These are phyloP conservation scores for Penicillium cinerascens DNA, from an alignment of 495 filamentous ascomycete species.

Conservation along the genomic window DNA sequence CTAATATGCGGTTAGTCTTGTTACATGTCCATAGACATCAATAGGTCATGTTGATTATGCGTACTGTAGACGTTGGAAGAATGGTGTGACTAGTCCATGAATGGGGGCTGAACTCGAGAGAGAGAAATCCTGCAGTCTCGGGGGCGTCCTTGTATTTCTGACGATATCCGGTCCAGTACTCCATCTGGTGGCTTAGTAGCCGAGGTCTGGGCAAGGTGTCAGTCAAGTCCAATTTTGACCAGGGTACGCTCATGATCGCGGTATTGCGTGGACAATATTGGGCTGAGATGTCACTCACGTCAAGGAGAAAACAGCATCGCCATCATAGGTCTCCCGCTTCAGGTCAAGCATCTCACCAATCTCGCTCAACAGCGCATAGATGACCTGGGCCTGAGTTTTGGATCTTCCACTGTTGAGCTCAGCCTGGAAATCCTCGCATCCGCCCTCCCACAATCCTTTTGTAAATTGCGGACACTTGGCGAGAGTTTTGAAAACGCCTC, in stretches of 20 bases:
- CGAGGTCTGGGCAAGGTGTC: slow-evolving; percentile 13
- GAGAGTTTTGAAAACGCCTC: slow-evolving; percentile 29
- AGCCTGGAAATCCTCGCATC: background rate
- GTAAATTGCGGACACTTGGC: slow-evolving; percentile 22
- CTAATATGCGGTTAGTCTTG: slow-evolving; percentile 5
- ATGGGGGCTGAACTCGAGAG: slow-evolving; percentile 18
- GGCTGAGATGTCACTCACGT: slow-evolving; percentile 16
- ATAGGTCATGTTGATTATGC: background rate
- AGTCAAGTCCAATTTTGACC: background rate
- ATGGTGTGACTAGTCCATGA: background rate
- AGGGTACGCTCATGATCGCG: no score
- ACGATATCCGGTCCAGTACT: slow-evolving; percentile 33
- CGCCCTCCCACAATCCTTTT: slow-evolving; percentile 19
- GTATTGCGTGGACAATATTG: no score
- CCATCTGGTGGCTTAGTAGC: slow-evolving; percentile 14
- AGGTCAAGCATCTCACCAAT: slow-evolving; percentile 18
- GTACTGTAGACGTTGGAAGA: slow-evolving; percentile 22
- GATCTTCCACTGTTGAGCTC: slow-evolving; percentile 2
- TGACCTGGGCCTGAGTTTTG: slow-evolving; percentile 22
- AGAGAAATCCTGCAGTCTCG: slow-evolving; percentile 15
- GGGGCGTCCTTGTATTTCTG: slow-evolving; percentile 25
- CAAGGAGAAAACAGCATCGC: slow-evolving; percentile 11
- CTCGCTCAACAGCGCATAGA: slow-evolving; percentile 33
- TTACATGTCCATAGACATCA: background rate
- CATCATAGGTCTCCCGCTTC: slow-evolving; percentile 9